Evolutionary conservation across 225 moss, liverwort and hornwort species (phyloP).

Genomic region (Rhytidiadelphus loreus): DNA sequence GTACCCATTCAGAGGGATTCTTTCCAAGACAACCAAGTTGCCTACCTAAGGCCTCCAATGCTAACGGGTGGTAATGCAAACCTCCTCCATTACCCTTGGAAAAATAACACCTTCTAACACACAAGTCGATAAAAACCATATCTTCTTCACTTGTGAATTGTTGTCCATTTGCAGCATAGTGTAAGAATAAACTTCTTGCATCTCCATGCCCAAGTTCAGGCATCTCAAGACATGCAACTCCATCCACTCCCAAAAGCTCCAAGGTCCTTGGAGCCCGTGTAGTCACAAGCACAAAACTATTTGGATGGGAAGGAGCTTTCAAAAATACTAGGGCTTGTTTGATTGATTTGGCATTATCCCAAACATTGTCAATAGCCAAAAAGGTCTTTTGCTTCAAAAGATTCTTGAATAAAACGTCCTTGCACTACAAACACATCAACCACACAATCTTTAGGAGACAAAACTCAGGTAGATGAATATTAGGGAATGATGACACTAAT

Average conservation of each 20-base stretch:
- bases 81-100: neutral
- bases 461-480: accelerated
- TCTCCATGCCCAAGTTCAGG: neutral
- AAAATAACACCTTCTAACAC: neutral
- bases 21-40: neutral
- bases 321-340: neutral
- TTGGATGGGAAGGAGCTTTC: neutral
- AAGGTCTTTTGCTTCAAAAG: neutral
- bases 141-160: neutral
- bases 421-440: neutral
- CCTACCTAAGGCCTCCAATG: neutral
- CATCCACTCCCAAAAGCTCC: neutral
- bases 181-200: neutral
- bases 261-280: neutral
- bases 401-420: neutral
- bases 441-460: neutral
- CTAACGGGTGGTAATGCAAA: neutral
- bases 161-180: neutral
- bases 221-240: neutral
- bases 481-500: neutral
- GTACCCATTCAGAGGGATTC: neutral
- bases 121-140: neutral
- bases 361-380: neutral
- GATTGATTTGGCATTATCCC: neutral
- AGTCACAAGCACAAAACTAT: neutral